Evolutionary conservation across 768 basidiomycete species (phyloP).

Genomic region (Boletus pseudopeckii): DNA sequence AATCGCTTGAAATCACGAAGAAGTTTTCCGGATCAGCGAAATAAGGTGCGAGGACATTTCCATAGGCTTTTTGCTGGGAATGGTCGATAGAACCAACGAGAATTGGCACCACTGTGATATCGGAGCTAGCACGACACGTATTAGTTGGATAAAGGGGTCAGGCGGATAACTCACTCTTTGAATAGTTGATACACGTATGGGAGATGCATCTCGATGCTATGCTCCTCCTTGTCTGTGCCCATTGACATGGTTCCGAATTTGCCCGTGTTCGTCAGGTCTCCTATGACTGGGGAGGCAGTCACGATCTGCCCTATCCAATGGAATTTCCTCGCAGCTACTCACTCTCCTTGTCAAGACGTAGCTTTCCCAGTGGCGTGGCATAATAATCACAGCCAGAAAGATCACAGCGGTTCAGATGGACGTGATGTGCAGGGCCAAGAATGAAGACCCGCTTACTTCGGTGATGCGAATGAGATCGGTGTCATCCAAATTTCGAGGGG

Average conservation of each 20-base stretch:
- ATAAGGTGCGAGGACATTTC: conserved; percentile 75
- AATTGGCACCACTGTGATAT: conserved; percentile 85
- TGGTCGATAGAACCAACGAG: conserved; percentile 78
- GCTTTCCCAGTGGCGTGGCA: conserved; percentile 78
- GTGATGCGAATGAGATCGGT: conserved; percentile 5
- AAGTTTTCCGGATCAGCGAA: conserved; percentile 76
- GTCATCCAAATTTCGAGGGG: background rate
- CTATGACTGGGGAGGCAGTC: conserved; percentile 15
- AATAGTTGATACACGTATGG: conserved; percentile 88
- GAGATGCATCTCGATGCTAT: conserved; percentile 97
- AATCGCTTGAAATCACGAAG: conserved; percentile 91
- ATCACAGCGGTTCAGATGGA: conserved; percentile 84
- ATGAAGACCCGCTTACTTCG: conserved; percentile 87
- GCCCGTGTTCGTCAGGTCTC: conserved; percentile 10
- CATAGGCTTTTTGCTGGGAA: conserved; percentile 58
- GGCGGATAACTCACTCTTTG: conserved; percentile 51
- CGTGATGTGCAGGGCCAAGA: conserved; percentile 93
- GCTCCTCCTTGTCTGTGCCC: conserved; percentile 85
- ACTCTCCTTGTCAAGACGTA: conserved; percentile 81
- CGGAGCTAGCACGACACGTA: conserved; percentile 40
- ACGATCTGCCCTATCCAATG: background rate
- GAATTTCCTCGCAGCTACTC: conserved; percentile 26
- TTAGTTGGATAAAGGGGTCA: conserved; percentile 2
- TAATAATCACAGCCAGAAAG: conserved; percentile 76
- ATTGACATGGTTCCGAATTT: conserved; percentile 67